Base-by-base conservation (phyloP, 1,284 basidiomycete genomes). In the Golubevia pallescens region DNA sequence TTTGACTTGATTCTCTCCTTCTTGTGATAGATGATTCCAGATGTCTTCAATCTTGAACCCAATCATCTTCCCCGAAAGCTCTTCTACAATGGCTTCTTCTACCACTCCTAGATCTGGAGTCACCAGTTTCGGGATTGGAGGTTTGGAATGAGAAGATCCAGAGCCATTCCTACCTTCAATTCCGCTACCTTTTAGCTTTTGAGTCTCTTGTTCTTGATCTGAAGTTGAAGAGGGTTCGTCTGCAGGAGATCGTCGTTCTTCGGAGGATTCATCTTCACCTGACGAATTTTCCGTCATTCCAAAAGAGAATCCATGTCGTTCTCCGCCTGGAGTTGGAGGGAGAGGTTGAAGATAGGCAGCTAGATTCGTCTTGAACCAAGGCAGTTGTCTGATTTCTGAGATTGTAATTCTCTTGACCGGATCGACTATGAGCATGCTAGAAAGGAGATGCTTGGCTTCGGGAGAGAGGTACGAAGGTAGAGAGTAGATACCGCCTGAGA, bases 1-100 rank as follows among this genome's bases (percentile, higher is more conserved):
- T 86, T 97, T 96, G 84, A 98, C 92, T 66, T 94, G 93, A 81
- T 97, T 97, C 54, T 96, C 95, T 65, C 94, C 93, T 57, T 94
- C 92, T 70, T 91, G 88, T 74, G 91, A 88, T 67, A 98, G 86
- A 75, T 91, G 92, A 66, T 92, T 91, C 92, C 93, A 93, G 3
- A 98, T 90, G 74, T 95, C 93, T 1, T 93, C 91, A 83, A 90
- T 90, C 65, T 90, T 90, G 34, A 96, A 92, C 0, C 91, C 92
- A 0, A 90, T 87, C 87, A 98, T 92, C 75, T 91, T 89, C 57
- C 87, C 84, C 4, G 92, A 89, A 34, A 98, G 88, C 65, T 95
- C 93, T 1, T 93, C 91, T 2, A 99, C 91, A 16, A 96, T 91
- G 69, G 93, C 91, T 51, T 94, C 92, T 77, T 98, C 94, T 61